Conservation (phyloP, 345 rosid species). For the Zanthoxylum bungeanum region DNA sequence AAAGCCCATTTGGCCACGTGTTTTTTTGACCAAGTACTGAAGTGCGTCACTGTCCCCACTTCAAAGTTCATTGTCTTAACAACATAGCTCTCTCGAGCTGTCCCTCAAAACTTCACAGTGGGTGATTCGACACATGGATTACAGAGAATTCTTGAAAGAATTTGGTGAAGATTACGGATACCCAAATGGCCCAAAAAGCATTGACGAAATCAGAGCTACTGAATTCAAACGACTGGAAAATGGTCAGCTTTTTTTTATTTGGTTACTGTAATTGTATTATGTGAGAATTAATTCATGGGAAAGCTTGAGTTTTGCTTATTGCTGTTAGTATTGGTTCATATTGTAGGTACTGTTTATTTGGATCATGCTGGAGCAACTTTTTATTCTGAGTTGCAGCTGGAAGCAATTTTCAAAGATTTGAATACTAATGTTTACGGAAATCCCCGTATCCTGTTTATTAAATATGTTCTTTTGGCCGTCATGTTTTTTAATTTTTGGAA, state of each 20-base stretch:
- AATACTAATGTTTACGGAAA: constrained; percentile 68
- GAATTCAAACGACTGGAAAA: constrained; percentile 79
- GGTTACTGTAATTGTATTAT: background rate
- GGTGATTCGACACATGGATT: background rate
- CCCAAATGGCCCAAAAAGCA: constrained; percentile 63
- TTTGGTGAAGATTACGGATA: constrained; percentile 79
- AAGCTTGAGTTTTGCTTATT: background rate
- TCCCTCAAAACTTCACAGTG: background rate
- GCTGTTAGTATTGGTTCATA: constrained; percentile 12
- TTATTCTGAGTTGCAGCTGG: constrained; percentile 94
- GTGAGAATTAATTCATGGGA: background rate
- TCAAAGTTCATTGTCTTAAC: background rate
- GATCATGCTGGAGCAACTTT: constrained; percentile 98
- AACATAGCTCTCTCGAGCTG: background rate
- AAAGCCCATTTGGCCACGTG: background rate
- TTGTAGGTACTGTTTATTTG: constrained; percentile 72
- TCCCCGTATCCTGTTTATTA: constrained; percentile 80
- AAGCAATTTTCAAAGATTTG: constrained; percentile 64
- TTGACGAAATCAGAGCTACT: constrained; percentile 68
- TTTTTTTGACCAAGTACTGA: background rate
- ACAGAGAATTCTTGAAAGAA: constrained; percentile 51
- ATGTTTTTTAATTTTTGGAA: background rate
- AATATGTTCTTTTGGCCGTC: background rate
- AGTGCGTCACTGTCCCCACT: background rate
- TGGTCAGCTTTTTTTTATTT: constrained; percentile 24